Evolutionary conservation across 164 flowering plant species (phyloP).

Genomic region (Nymphaea colorata): DNA sequence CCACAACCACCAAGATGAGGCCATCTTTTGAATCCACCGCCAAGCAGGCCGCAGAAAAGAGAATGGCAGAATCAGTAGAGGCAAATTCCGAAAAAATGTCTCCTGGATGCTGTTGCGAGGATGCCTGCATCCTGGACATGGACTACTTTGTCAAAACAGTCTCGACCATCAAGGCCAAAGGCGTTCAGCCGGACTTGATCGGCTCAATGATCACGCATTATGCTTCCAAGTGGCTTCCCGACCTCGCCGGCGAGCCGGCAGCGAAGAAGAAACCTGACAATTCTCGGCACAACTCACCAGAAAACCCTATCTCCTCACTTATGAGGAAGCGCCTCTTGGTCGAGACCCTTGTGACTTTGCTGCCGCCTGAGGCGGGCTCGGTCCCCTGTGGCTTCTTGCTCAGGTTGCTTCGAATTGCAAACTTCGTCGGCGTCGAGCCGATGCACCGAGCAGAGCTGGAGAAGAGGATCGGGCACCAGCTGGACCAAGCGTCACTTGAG

Average conservation of each 20-base stretch:
- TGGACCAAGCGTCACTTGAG: slow-evolving; percentile 64
- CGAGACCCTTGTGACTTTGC: slow-evolving; percentile 61
- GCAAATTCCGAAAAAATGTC: slow-evolving; percentile 12
- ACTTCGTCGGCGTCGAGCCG: slow-evolving; percentile 53
- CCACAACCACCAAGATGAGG: background rate
- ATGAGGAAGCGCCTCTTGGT: slow-evolving; percentile 66
- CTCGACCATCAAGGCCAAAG: slow-evolving; percentile 54
- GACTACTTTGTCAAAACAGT: slow-evolving; percentile 69
- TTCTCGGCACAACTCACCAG: slow-evolving; percentile 11
- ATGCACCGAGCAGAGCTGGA: slow-evolving; percentile 48
- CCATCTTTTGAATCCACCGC: background rate
- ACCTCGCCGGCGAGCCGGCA: slow-evolving; percentile 24
- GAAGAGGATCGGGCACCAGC: slow-evolving; percentile 52
- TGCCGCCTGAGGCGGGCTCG: slow-evolving; percentile 64
- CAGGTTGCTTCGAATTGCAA: slow-evolving; percentile 53
- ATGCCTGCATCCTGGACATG: slow-evolving; percentile 62
- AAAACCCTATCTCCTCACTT: slow-evolving; percentile 47
- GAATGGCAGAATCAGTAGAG: slow-evolving; percentile 18
- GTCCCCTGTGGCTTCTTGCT: slow-evolving; percentile 74
- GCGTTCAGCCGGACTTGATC: slow-evolving; percentile 64
- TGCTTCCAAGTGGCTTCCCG: slow-evolving; percentile 89
- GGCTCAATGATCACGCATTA: slow-evolving; percentile 76
- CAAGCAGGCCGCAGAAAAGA: slow-evolving; percentile 6
- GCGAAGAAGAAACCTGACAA: background rate
- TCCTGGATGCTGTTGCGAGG: slow-evolving; percentile 51